Evolutionary conservation across 805 yeast genomes (phyloP).

Genomic region (Maudiozyma serrabonitensis): DNA sequence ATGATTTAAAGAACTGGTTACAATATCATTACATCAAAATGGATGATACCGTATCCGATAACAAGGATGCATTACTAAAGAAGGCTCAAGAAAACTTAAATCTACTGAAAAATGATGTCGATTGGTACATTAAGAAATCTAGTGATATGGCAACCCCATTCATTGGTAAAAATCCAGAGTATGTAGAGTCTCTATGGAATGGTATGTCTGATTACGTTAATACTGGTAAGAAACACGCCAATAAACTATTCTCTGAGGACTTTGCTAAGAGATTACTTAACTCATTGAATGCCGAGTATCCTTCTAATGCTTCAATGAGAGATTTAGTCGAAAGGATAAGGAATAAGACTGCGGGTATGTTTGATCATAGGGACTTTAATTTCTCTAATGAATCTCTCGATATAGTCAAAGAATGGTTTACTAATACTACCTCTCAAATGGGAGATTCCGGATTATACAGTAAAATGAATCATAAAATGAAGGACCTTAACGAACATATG

Average conservation of each 20-base stretch:
- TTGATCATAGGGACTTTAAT: background rate
- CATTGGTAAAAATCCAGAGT: slow-evolving; percentile 28
- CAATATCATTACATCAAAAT: slow-evolving; percentile 35
- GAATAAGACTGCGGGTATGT: background rate
- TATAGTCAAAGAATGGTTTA: slow-evolving; percentile 30
- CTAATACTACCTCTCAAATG: slow-evolving; percentile 7
- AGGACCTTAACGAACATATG: slow-evolving; percentile 13
- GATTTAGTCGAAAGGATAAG: too few species aligned
- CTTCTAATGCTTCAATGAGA: too few species aligned
- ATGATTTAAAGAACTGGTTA: slow-evolving; percentile 49
- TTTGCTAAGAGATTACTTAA: too few species aligned
- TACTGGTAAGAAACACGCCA: slow-evolving; percentile 16
- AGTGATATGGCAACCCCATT: slow-evolving; percentile 29
- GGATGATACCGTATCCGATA: slow-evolving; percentile 27
- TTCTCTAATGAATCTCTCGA: background rate
- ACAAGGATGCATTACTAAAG: slow-evolving; percentile 30
- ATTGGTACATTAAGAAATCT: slow-evolving; percentile 28
- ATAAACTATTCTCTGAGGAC: slow-evolving; percentile 12
- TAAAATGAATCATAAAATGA: slow-evolving; percentile 8
- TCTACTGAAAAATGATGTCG: slow-evolving; percentile 33
- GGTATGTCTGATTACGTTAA: slow-evolving; percentile 6
- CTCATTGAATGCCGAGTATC: too few species aligned
- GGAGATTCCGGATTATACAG: slow-evolving; percentile 7
- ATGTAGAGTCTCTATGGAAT: slow-evolving; percentile 21
- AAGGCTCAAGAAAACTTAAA: slow-evolving; percentile 29